Conservation (phyloP, 2,329 filamentous ascomycete species). For the Lecanosticta acicola region DNA sequence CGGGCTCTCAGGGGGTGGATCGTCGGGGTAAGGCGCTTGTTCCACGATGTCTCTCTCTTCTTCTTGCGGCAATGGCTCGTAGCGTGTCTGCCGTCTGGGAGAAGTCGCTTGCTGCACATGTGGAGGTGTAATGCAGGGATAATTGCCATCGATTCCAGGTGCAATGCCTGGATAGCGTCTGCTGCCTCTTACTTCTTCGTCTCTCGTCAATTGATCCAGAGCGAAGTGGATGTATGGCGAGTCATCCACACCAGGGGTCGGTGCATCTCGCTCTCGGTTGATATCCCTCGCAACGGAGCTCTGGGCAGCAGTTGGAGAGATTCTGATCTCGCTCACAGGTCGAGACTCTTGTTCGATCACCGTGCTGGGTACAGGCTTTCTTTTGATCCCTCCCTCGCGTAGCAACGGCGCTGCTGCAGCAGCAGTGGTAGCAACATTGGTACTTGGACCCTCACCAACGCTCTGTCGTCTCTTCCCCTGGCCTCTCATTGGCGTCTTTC, state of each 20-base stretch:
- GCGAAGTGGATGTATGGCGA: conserved; percentile 85
- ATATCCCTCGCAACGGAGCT: conserved; percentile 30
- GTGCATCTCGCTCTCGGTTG: conserved; percentile 35
- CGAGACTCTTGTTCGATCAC: conserved; percentile 23
- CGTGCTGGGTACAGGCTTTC: conserved; percentile 33
- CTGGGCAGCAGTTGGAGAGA: conserved; percentile 21
- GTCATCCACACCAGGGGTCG: conserved; percentile 75
- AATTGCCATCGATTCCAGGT: conserved; percentile 19
- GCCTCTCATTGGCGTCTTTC: conserved; percentile 33
- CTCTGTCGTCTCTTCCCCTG: conserved; percentile 27
- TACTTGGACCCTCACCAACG: conserved; percentile 10
- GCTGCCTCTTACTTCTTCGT: conserved; percentile 57
- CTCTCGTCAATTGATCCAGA: conserved; percentile 75
- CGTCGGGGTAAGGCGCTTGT: conserved; percentile 10
- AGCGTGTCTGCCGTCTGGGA: conserved; percentile 13
- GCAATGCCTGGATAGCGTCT: conserved; percentile 41
- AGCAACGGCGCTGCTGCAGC: conserved; percentile 2
- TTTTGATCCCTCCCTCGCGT: conserved; percentile 23
- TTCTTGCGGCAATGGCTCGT: conserved; percentile 20
- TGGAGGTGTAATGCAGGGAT: conserved; percentile 17
- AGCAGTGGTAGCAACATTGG: not conserved
- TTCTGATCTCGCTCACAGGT: conserved; percentile 11
- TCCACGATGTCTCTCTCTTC: conserved; percentile 14
- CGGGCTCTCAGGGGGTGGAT: conserved; percentile 17
- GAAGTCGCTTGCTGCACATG: conserved; percentile 8